Evolutionary conservation across 768 basidiomycete species (phyloP).

Genomic region (Agrocybe chaxingu): DNA sequence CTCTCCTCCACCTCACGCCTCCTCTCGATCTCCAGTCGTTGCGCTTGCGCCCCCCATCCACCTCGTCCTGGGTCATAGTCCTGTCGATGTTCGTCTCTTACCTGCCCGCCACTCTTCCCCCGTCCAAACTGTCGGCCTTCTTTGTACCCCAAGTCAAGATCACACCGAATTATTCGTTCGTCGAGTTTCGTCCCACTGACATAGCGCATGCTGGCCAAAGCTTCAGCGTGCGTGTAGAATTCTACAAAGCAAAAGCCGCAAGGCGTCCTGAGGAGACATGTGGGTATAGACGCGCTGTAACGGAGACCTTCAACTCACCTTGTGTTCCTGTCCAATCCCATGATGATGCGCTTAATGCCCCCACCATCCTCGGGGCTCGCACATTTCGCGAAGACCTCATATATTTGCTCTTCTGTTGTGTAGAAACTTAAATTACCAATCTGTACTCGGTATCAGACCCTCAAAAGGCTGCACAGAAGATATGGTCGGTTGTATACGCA

Average conservation of each 20-base stretch:
- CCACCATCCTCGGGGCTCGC: constrained; percentile 83
- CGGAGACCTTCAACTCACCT: constrained; percentile 41
- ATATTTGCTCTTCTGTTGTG: constrained; percentile 95
- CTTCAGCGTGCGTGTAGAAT: constrained; percentile 93
- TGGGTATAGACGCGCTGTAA: background rate
- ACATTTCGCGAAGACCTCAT: constrained; percentile 90
- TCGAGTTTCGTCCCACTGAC: constrained; percentile 98
- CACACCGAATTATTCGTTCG: constrained; percentile 97
- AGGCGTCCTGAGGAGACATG: constrained; percentile 58
- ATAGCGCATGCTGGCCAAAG: constrained; percentile 88
- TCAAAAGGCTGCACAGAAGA: background rate
- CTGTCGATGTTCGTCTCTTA: constrained; percentile 93
- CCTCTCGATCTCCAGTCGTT: constrained; percentile 68
- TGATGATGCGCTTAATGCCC: constrained; percentile 91
- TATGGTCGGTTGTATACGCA: constrained; percentile 39
- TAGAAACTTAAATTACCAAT: constrained; percentile 93
- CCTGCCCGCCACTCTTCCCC: constrained; percentile 96
- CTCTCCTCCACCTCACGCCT: constrained; percentile 83
- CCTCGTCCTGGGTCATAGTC: constrained; percentile 97
- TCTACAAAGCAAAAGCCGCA: constrained; percentile 97
- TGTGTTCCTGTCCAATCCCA: constrained; percentile 90
- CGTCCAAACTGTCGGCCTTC: constrained; percentile 97
- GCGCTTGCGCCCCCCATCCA: constrained; percentile 89
- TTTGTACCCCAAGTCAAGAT: constrained; percentile 93
- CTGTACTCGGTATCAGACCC: constrained; percentile 31